phyloP scores from a whole-genome alignment of 108 stramenopile species.

The Pseudonitzschia pungens region DNA sequence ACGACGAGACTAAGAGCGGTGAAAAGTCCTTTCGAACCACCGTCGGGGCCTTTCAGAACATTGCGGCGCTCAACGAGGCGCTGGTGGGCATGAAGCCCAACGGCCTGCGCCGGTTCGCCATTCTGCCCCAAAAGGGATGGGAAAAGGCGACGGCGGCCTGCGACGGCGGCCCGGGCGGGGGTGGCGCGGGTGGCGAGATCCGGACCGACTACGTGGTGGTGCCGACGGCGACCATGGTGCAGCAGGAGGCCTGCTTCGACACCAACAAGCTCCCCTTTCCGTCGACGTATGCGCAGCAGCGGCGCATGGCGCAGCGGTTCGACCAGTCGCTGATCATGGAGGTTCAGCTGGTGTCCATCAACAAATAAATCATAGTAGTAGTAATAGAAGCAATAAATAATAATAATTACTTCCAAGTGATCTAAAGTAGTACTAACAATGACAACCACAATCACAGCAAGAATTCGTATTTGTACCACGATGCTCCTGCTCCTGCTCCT shows the following conservation, averaged over 20 bases:
- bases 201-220: slow-evolving; percentile 69
- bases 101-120: slow-evolving; percentile 59
- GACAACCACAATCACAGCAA: not conserved
- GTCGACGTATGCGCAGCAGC: slow-evolving; percentile 69
- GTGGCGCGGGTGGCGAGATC: slow-evolving; percentile 74
- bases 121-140: slow-evolving; percentile 85
- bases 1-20: slow-evolving; percentile 72
- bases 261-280: slow-evolving; percentile 79
- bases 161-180: slow-evolving; percentile 86
- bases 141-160: slow-evolving; percentile 60
- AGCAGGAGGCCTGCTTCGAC: slow-evolving; percentile 84
- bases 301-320: slow-evolving; percentile 88
- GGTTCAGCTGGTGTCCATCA: slow-evolving; percentile 57
- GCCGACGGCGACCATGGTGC: slow-evolving; percentile 87
- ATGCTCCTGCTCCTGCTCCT: not conserved
- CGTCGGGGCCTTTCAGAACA: slow-evolving; percentile 50
- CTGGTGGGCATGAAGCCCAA: slow-evolving; percentile 68
- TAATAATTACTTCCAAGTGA: too few relatives aligned
- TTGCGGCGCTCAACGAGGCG: slow-evolving; percentile 73
- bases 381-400: too few relatives aligned
- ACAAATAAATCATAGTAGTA: too few relatives aligned
- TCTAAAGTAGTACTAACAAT: too few relatives aligned
- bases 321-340: slow-evolving; percentile 89
- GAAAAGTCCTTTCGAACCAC: slow-evolving; percentile 61
- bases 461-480: too few relatives aligned